Evolutionary conservation across 225 moss, liverwort and hornwort genomes (phyloP).

Genomic region (Sphagnum contortum): DNA sequence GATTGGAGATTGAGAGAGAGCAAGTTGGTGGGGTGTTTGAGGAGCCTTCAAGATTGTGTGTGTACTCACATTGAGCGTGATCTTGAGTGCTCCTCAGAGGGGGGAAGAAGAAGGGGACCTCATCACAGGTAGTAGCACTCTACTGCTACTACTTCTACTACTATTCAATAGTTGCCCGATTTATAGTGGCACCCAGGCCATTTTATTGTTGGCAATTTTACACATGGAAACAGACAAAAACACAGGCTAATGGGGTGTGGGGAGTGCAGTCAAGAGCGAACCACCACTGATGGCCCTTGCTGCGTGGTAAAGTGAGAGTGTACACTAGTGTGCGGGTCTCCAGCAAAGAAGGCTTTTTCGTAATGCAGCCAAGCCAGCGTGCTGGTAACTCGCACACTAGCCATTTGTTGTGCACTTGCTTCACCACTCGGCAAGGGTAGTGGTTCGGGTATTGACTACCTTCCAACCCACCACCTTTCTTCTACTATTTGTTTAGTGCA

Average conservation of each 20-base stretch:
- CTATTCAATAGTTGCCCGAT: too few species aligned
- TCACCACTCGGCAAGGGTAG: constrained; percentile 65
- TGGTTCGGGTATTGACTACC: constrained; percentile 67
- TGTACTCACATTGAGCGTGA: constrained; percentile 47
- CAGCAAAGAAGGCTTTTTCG: background rate
- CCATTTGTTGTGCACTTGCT: constrained; percentile 33
- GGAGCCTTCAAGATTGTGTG: constrained; percentile 43
- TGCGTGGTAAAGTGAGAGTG: constrained; percentile 45
- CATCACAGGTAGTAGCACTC: too few species aligned
- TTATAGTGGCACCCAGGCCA: constrained; percentile 11
- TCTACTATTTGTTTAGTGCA: background rate
- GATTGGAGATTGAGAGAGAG: too few species aligned
- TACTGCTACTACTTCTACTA: too few species aligned
- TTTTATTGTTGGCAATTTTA: too few species aligned
- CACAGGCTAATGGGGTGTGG: background rate
- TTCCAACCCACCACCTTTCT: constrained; percentile 30
- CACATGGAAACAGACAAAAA: too few species aligned
- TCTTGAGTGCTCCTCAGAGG: constrained; percentile 48
- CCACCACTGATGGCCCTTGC: constrained; percentile 51
- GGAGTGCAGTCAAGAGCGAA: constrained; percentile 46
- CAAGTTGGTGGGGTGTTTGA: constrained; percentile 12
- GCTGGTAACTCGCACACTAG: constrained; percentile 41
- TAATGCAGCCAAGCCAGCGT: background rate
- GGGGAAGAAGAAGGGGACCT: too few species aligned
- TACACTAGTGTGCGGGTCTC: constrained; percentile 41